A percentile compares a stretch with the other conserved stretches of the same genome.
Evolutionary conservation across 352 stramenopile genomes (phyloP).

Genomic region (Albugo laibachii): DNA sequence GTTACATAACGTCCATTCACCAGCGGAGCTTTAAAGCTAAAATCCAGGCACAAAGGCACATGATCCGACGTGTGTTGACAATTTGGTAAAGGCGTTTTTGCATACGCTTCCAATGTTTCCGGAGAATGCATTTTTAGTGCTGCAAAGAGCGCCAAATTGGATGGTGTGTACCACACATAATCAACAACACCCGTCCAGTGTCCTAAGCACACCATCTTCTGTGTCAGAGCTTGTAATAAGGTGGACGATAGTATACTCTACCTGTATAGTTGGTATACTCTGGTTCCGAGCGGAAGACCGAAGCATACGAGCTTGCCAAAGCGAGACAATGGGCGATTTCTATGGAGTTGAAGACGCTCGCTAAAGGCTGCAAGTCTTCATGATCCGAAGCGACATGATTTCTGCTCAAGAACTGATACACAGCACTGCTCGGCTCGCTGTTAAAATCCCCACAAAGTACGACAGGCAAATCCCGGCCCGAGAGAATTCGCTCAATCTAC

Average conservation of each 20-base stretch:
- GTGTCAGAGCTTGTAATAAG: neutral
- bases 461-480: conserved; percentile 75
- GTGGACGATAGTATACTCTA: conserved; percentile 5
- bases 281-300: conserved; percentile 90
- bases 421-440: conserved; percentile 88
- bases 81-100: conserved; percentile 87
- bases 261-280: conserved; percentile 97
- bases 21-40: conserved; percentile 34
- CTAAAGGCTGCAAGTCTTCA: conserved; percentile 80
- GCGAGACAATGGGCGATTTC: conserved; percentile 85
- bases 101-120: conserved; percentile 68
- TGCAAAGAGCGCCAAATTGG: conserved; percentile 84
- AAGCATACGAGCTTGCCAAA: conserved; percentile 89
- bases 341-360: conserved; percentile 53
- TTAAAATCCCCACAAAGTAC: conserved; percentile 99
- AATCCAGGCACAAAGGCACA: conserved; percentile 83
- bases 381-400: conserved; percentile 78
- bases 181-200: conserved; percentile 92
- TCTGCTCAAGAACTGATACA: conserved; percentile 93
- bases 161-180: conserved; percentile 96
- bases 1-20: too few species aligned
- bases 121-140: conserved; percentile 86
- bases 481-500: conserved; percentile 51
- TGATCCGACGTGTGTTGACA: conserved; percentile 94
- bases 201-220: conserved; percentile 10